Percentiles rank a stretch among this genome's conserved stretches.
Evolutionary conservation across 257 asterid species (phyloP).

Genomic region (Plantago major): DNA sequence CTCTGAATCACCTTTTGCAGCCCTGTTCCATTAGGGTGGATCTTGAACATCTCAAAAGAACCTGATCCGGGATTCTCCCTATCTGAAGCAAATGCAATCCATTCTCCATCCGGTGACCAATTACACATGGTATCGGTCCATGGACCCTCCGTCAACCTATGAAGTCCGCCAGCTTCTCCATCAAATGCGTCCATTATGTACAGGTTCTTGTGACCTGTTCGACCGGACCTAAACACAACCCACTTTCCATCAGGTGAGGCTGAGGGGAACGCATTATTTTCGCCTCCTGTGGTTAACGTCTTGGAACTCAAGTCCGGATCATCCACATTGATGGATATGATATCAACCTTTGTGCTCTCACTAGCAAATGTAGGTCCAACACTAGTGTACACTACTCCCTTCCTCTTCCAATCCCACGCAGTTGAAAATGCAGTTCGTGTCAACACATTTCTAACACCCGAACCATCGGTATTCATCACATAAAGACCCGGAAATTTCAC

Average conservation of each 20-base stretch:
- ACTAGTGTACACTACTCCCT: conserved; percentile 78
- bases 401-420: conserved; percentile 79
- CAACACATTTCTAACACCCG: conserved; percentile 47
- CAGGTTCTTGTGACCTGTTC: conserved; percentile 75
- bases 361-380: conserved; percentile 66
- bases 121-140: conserved; percentile 93
- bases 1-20: conserved; percentile 71
- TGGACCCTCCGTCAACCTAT: conserved; percentile 56
- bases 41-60: conserved; percentile 62
- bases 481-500: conserved; percentile 56
- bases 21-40: conserved; percentile 79
- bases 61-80: conserved; percentile 78
- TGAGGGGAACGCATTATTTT: conserved; percentile 84
- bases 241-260: conserved; percentile 91
- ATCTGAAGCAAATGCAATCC: conserved; percentile 87
- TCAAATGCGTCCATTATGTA: conserved; percentile 78
- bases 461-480: conserved; percentile 74
- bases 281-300: conserved; percentile 48
- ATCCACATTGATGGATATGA: conserved; percentile 68
- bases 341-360: conserved; percentile 68
- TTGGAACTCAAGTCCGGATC: conserved; percentile 45
- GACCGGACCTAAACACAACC: conserved; percentile 85
- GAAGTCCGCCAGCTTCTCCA: conserved; percentile 61
- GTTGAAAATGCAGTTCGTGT: conserved; percentile 52
- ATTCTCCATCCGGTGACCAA: conserved; percentile 87